Evolutionary conservation across 1,284 basidiomycete genomes (phyloP).

Genomic region (Mycena sp.): DNA sequence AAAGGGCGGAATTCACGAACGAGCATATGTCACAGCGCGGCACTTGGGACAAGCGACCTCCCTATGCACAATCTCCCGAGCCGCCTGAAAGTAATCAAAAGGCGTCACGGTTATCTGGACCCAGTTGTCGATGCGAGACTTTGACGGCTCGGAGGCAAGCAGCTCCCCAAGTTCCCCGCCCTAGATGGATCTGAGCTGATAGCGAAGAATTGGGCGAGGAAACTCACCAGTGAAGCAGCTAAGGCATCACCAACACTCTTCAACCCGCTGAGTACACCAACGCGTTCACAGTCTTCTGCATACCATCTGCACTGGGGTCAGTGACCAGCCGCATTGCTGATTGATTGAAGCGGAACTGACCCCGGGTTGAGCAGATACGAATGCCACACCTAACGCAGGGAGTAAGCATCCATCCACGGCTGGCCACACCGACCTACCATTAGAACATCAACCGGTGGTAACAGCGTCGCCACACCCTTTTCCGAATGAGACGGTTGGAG

Average conservation of each 20-base stretch:
- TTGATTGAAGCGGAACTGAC: conserved; percentile 35
- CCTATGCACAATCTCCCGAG: conserved; percentile 31
- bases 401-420: neutral
- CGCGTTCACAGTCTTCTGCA: conserved; percentile 48
- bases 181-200: conserved; percentile 16
- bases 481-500: conserved; percentile 28
- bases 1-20: conserved; percentile 30
- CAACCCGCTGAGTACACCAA: conserved; percentile 38
- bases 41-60: conserved; percentile 48
- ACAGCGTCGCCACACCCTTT: conserved; percentile 33
- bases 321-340: neutral
- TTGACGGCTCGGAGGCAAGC: conserved; percentile 29
- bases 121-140: conserved; percentile 39
- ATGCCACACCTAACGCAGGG: conserved; percentile 50
- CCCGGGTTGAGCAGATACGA: conserved; percentile 58
- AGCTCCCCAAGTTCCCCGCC: conserved; percentile 31
- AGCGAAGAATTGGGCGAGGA: neutral
- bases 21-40: conserved; percentile 27
- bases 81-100: conserved; percentile 48
- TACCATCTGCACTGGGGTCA: conserved; percentile 46
- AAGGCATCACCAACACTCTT: conserved; percentile 34
- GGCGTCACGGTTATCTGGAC: conserved; percentile 37
- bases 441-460: conserved; percentile 56
- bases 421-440: conserved; percentile 44
- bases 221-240: conserved; percentile 39